phyloP scores from a whole-genome alignment of 2,329 filamentous ascomycete species.

The Metarhizium rileyi region DNA sequence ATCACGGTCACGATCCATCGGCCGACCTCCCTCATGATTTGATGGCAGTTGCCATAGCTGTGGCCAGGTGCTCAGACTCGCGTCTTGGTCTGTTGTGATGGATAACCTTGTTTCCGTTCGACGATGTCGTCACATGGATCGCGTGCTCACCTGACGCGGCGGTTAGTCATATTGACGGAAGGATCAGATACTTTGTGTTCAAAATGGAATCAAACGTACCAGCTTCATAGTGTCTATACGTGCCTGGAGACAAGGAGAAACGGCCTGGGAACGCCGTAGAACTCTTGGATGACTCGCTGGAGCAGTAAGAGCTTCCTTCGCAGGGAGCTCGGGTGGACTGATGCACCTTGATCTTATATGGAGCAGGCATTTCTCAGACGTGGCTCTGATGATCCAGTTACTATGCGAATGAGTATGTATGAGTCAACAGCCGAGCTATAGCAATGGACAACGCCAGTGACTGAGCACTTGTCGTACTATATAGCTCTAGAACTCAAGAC shows the following conservation, averaged over 20 bases:
- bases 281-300: constrained; percentile 14
- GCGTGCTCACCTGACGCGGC: constrained; percentile 14
- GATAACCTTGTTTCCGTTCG: constrained; percentile 18
- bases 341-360: constrained; percentile 22
- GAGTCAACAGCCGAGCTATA: no score
- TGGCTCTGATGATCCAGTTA: neutral
- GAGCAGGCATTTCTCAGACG: constrained; percentile 14
- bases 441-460: no score
- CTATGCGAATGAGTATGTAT: no score
- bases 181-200: constrained; percentile 2
- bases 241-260: constrained; percentile 18
- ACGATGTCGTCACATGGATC: constrained; percentile 14
- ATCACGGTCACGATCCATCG: neutral
- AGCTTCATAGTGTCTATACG: constrained; percentile 23
- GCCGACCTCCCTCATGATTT: neutral
- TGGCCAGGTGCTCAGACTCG: constrained; percentile 22
- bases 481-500: no score
- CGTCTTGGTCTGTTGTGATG: constrained; percentile 21
- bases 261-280: constrained; percentile 13
- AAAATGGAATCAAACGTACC: constrained; percentile 13
- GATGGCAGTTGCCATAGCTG: constrained; percentile 12
- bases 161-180: constrained; percentile 12
- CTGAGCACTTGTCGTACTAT: no score
- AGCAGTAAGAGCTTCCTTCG: constrained; percentile 17
- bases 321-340: constrained; percentile 21